Evolutionary conservation across 2,329 filamentous ascomycete genomes (phyloP).

Genomic region (Cladosporium cucumerinum): DNA sequence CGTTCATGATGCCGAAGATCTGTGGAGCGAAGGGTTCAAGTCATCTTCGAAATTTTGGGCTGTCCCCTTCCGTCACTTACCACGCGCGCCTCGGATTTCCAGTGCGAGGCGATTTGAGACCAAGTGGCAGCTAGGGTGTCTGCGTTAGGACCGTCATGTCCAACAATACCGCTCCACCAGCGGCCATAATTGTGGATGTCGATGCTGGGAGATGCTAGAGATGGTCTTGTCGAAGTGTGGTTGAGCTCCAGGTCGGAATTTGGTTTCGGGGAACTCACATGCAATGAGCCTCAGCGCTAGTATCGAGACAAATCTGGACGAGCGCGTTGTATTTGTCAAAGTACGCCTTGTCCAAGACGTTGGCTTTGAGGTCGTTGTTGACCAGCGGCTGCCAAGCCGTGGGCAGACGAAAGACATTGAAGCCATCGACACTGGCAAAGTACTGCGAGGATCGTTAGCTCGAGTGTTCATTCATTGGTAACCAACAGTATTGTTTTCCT

Average conservation of each 20-base stretch:
- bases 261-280: background rate
- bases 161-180: constrained; percentile 61
- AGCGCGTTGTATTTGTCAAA: constrained; percentile 29
- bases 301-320: constrained; percentile 34
- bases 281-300: constrained; percentile 32
- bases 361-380: constrained; percentile 22
- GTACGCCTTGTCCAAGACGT: constrained; percentile 22
- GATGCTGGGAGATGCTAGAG: constrained; percentile 22
- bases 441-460: constrained; percentile 39
- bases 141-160: constrained; percentile 62
- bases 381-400: constrained; percentile 35
- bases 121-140: constrained; percentile 58
- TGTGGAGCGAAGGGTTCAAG: background rate
- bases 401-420: constrained; percentile 58
- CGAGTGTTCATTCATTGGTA: too few relatives aligned
- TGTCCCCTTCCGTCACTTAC: too few relatives aligned
- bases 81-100: constrained; percentile 52
- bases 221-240: background rate
- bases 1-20: background rate
- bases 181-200: constrained; percentile 40
- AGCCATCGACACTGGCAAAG: constrained; percentile 50
- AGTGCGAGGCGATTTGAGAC: constrained; percentile 55
- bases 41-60: constrained; percentile 26
- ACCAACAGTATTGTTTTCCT: too few relatives aligned
- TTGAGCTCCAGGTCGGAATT: background rate